Evolutionary conservation across 768 basidiomycete genomes (phyloP), one percentile per base, ranked within the genome.

Genomic region (Leucosporidium yakuticum): DNA sequence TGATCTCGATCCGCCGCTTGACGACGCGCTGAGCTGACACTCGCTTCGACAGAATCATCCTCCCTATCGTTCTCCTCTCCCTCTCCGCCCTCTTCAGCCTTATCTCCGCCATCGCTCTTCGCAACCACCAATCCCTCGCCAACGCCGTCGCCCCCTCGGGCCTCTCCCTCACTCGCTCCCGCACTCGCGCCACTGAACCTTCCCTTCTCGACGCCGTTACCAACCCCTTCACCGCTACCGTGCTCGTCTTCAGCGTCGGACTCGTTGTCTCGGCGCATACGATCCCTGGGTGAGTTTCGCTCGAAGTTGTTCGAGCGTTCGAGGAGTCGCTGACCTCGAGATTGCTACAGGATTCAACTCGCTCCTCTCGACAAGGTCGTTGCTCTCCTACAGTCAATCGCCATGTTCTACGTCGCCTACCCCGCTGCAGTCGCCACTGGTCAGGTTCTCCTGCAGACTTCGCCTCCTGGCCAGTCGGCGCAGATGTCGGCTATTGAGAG

Each of bases 381-480:
- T 50, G 91, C 96, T 0, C 83, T 85, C 8, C 70, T 88, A 11
- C 85, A 92, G 62, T 87, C 92, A 0, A 76, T 87, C 17, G 80
- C 89, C 21, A 95, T 92, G 6, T 89, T 89, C 78, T 84, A 85
- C 49, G 83, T 94, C 29, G 89, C 96, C 0, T 95, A 93, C 77
- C 85, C 87, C 2, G 88, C 93, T 0, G 91, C 87, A 50, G 82
- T 87, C 17, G 85, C 90, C 0, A 88, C 95, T 19, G 95, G 91
- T 3, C 86, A 87, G 11, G 87, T 92, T 2, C 81, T 99, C 3
- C 78, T 98, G 20, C 96, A 98, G 79, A 98, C 96, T 0, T 85
- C 91, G 0, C 94, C 94, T 3, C 25, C 36, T 1, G 19, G 32
- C 1, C 11, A 48, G 20, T 65, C 76, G 6, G 85, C 84, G 0